A percentile compares a stretch with the other conserved stretches of the same genome.
Conservation (phyloP, 75 land plant species). For the Isoetes taiwanensis region DNA sequence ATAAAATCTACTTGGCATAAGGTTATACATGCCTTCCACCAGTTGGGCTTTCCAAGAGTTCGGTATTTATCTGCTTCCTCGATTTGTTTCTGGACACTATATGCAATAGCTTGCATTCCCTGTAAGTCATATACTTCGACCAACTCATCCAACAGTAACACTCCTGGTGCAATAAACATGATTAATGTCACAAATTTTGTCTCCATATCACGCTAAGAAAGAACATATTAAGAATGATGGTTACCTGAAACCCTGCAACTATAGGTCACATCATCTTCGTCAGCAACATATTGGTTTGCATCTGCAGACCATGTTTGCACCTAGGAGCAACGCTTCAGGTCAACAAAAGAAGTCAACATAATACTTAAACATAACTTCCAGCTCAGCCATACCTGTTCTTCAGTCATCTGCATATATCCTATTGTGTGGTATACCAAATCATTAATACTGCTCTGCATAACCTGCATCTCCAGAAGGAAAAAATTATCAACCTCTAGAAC, state of each 20-base stretch:
- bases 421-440: conserved; percentile 77
- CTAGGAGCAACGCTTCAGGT: too few species aligned
- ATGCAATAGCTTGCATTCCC: conserved; percentile 51
- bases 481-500: background rate
- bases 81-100: conserved; percentile 43
- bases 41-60: conserved; percentile 41
- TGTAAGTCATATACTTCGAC: conserved; percentile 35
- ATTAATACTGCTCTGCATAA: conserved; percentile 32
- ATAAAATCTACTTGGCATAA: background rate
- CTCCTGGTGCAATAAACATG: conserved; percentile 31
- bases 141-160: conserved; percentile 68
- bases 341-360: background rate
- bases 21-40: conserved; percentile 95
- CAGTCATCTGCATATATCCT: conserved; percentile 86
- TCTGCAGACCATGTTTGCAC: conserved; percentile 69
- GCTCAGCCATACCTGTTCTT: conserved; percentile 55
- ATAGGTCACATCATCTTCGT: conserved; percentile 83
- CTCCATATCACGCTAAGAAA: background rate
- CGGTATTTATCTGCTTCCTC: conserved; percentile 48
- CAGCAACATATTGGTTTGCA: conserved; percentile 87
- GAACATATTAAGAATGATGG: background rate
- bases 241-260: conserved; percentile 94
- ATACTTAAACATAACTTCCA: background rate
- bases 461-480: conserved; percentile 23
- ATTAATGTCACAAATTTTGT: background rate